Evolutionary conservation across 768 basidiomycete genomes (phyloP), one percentile per base, ranked within the genome.

Genomic region (Sutorius australiensis): DNA sequence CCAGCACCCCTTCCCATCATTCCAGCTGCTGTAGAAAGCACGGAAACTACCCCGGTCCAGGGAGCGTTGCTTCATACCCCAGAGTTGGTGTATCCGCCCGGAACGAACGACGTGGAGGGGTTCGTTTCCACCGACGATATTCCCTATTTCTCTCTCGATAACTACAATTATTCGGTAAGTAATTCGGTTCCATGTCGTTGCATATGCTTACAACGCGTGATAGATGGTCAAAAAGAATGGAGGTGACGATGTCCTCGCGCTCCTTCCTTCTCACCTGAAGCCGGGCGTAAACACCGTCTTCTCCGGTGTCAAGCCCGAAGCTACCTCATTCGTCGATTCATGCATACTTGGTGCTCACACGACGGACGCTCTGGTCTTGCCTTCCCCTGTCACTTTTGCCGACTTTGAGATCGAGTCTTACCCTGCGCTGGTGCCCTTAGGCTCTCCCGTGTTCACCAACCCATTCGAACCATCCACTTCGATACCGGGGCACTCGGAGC

Each of bases 81-180:
- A n/a, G 63, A 62, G 36, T 31, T 61, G 8, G 34, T 53, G 46
- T 56, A 57, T 48, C 59, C 59, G 2, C 27, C 24, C 24, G 24
- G 24, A 24, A 2, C 21, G 6, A 46, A 46, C 6, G 19, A 19
- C 14, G 16, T 47, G 14, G 55, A 56, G 9, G 62, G 46, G 6
- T 76, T 75, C 34, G 65, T 75, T 11, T 46, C 67, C 8, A 76
- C 67, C 14, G 55, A 62, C 6, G 67, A 73, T 2, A 76, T 76
- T 40, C 73, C 73, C 6, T 46, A 60, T 48, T 60, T 75, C 34
- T 61, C 66, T 37, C 66, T 75, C 14, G 64, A 69, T 50, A 30
- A 36, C 14, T 45, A 27, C 36, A n/a, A 33, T 42, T 39, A 49
- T 45, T 10, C 44, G 55, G 70, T 72, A 54, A 51, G 69, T 53